Conservation (phyloP, 2,329 filamentous ascomycete genomes). For the Paecilomyces sp. region DNA sequence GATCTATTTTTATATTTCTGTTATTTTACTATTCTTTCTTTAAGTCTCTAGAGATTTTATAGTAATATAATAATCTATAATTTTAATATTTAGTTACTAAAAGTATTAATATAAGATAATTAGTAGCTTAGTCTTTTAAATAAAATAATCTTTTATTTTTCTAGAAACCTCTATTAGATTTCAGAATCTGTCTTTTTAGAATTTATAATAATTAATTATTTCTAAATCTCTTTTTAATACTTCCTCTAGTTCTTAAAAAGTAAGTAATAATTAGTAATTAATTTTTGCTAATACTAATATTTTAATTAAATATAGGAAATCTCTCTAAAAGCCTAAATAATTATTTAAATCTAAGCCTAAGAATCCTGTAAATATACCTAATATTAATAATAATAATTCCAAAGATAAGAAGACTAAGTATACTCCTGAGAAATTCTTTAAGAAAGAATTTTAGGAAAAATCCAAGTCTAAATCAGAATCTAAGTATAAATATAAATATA, state of each 20-base stretch:
- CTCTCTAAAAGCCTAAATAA: neutral
- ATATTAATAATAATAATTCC: neutral
- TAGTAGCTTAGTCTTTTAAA: no score
- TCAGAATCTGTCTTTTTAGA: neutral
- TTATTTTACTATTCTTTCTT: neutral
- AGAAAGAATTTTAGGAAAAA: neutral
- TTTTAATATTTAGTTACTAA: no score
- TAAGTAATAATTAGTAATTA: no score
- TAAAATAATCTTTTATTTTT: neutral
- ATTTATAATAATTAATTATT: neutral
- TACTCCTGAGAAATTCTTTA: no score
- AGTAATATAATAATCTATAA: neutral
- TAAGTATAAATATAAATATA: neutral
- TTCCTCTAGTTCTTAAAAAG: neutral
- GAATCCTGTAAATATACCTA: neutral
- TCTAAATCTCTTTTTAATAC: neutral
- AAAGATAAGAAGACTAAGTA: neutral
- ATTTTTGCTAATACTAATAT: no score
- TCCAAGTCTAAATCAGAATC: neutral
- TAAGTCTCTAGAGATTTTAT: neutral
- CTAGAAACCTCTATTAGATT: neutral
- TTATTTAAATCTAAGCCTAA: neutral
- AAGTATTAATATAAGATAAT: no score
- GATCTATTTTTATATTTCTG: neutral
- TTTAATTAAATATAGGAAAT: neutral